phyloP scores from a whole-genome alignment of 495 filamentous ascomycete genomes.

The Beverwykella pulmonaria region DNA sequence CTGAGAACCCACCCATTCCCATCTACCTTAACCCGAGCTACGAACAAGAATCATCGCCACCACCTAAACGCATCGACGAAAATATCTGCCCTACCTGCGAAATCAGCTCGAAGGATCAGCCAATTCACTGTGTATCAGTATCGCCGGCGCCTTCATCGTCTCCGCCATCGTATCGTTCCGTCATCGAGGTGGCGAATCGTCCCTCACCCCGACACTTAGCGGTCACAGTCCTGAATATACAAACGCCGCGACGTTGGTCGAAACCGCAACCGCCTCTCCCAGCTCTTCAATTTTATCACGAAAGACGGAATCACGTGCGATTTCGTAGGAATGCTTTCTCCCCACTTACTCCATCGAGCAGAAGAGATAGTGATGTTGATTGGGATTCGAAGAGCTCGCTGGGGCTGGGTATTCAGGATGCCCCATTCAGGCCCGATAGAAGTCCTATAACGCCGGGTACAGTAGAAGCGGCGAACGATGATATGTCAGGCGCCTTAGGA shows the following conservation, averaged over 20 bases:
- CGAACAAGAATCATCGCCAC: background rate
- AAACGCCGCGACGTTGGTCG: constrained; percentile 3
- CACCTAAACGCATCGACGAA: background rate
- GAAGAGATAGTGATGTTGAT: background rate
- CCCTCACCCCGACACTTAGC: background rate
- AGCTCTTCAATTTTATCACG: background rate
- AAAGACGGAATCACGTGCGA: constrained; percentile 2
- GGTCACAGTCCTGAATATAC: background rate
- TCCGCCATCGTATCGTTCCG: constrained; percentile 11
- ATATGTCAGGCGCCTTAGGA: background rate
- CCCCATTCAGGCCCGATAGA: constrained; percentile 5
- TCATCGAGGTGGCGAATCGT: too few species aligned
- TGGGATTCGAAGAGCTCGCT: constrained; percentile 1
- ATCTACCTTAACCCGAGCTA: background rate
- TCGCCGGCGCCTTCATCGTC: constrained; percentile 2
- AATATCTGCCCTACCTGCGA: constrained; percentile 14
- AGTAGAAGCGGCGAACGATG: background rate
- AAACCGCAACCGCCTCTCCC: background rate
- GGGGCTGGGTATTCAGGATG: constrained; percentile 7
- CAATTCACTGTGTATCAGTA: constrained; percentile 14
- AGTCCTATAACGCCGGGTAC: constrained; percentile 4
- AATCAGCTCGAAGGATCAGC: constrained; percentile 10
- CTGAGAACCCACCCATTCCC: background rate
- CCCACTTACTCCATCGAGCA: background rate
- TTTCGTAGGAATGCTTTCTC: constrained; percentile 11